Percentiles rank a stretch among this genome's conserved stretches.
Evolutionary conservation across 805 yeast genomes (phyloP).

Genomic region (Metschnikowia similis): DNA sequence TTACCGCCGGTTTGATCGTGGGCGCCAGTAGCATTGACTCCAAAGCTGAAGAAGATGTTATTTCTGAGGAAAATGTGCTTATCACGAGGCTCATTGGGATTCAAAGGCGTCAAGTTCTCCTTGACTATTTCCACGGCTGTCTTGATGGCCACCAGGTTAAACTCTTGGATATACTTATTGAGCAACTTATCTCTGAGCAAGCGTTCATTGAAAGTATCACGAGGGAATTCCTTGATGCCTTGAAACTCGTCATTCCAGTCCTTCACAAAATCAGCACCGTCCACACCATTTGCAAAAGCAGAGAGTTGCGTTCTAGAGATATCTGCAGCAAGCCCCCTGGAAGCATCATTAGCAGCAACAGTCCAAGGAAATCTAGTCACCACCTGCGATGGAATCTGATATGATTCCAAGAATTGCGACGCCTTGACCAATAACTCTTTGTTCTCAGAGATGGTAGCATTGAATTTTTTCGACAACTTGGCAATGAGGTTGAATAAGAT

Average conservation of each 20-base stretch:
- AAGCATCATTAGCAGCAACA: constrained; percentile 27
- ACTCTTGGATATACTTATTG: constrained; percentile 68
- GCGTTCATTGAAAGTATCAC: constrained; percentile 55
- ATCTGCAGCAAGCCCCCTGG: constrained; percentile 42
- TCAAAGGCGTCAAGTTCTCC: constrained; percentile 73
- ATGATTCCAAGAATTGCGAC: constrained; percentile 49
- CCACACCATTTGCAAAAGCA: constrained; percentile 51
- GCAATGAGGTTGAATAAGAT: constrained; percentile 59
- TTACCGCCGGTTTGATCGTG: constrained; percentile 70
- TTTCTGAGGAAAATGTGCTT: constrained; percentile 70
- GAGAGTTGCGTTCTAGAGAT: constrained; percentile 56
- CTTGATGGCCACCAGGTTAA: constrained; percentile 67
- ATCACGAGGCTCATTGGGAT: constrained; percentile 64
- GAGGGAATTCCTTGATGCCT: constrained; percentile 68
- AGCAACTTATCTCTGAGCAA: constrained; percentile 71
- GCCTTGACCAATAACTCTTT: constrained; percentile 38
- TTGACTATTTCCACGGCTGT: constrained; percentile 75
- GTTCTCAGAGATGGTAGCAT: constrained; percentile 49
- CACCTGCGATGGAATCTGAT: constrained; percentile 56
- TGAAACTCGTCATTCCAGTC: constrained; percentile 95
- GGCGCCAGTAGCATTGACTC: constrained; percentile 58
- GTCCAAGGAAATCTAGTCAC: constrained; percentile 77
- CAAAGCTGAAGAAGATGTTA: constrained; percentile 83
- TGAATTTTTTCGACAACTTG: constrained; percentile 61
- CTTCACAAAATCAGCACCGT: constrained; percentile 53